A percentile compares a stretch with the other conserved stretches of the same genome.
Evolutionary conservation across 176 grass and related monocot genomes (phyloP).

Genomic region (Metroxylon sagu): DNA sequence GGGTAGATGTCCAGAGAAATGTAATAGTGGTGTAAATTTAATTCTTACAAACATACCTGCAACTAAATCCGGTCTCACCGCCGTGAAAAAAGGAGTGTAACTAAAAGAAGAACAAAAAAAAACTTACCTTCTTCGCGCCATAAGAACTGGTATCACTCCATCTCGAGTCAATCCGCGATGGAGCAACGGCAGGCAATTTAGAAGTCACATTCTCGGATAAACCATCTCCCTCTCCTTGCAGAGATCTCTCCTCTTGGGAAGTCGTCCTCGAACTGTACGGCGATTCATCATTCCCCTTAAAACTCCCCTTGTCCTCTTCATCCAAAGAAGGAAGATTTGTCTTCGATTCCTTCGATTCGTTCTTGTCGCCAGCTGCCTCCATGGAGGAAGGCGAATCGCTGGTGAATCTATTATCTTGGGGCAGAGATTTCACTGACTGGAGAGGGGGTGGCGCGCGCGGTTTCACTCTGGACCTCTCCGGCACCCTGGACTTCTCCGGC

Average conservation of each 20-base stretch:
- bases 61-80: no score
- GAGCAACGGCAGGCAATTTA: slow-evolving; percentile 13
- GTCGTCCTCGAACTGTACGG: slow-evolving; percentile 55
- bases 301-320: slow-evolving; percentile 7
- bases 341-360: slow-evolving; percentile 11
- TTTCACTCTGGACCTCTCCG: slow-evolving; percentile 18
- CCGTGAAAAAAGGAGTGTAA: not conserved
- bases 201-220: slow-evolving; percentile 8
- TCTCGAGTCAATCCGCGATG: slow-evolving; percentile 29
- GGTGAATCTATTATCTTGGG: slow-evolving; percentile 44
- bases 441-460: slow-evolving; percentile 38
- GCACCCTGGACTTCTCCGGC: slow-evolving; percentile 19
- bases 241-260: slow-evolving; percentile 17
- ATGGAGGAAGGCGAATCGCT: not conserved
- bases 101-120: slow-evolving; percentile 4
- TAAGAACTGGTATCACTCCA: slow-evolving; percentile 84
- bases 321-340: slow-evolving; percentile 6
- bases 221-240: slow-evolving; percentile 8
- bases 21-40: no score
- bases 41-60: no score
- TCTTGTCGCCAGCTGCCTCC: not conserved
- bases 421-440: slow-evolving; percentile 58
- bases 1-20: no score
- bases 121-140: slow-evolving; percentile 67
- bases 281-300: slow-evolving; percentile 44